A percentile compares a stretch with the other conserved stretches of the same genome.
phyloP scores from a whole-genome alignment of 148 eudicot genomes.

The Mesembryanthemum crystallinum region DNA sequence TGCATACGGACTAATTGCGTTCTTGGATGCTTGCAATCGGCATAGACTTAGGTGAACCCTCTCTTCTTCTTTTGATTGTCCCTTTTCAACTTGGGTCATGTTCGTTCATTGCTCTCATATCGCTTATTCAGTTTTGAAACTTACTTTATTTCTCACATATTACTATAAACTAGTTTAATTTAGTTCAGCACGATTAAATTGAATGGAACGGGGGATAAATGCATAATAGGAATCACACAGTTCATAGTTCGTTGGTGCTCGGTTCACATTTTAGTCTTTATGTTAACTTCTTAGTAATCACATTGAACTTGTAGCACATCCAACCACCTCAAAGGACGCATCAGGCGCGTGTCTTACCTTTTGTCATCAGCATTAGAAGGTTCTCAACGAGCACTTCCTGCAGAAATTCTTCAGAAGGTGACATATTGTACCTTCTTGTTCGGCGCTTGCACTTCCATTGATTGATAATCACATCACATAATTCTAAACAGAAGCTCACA shows the following conservation, averaged over 20 bases:
- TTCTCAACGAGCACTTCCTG: slow-evolving; percentile 18
- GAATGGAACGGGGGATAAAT: no score
- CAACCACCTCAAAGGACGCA: slow-evolving; percentile 45
- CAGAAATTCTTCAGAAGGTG: slow-evolving; percentile 24
- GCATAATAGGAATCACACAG: no score
- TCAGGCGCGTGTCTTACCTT: slow-evolving; percentile 35
- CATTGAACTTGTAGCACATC: slow-evolving; percentile 49
- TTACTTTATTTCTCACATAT: no score
- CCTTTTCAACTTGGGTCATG: background rate
- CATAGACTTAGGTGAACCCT: slow-evolving; percentile 75
- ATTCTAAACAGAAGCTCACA: background rate
- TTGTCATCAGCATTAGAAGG: slow-evolving; percentile 17
- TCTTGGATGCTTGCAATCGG: slow-evolving; percentile 80
- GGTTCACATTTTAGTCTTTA: slow-evolving; percentile 2
- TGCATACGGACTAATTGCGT: slow-evolving; percentile 73
- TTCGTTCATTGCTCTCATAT: no score
- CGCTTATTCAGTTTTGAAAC: no score
- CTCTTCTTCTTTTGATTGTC: no score
- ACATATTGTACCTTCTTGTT: background rate
- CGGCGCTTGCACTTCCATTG: slow-evolving; percentile 4
- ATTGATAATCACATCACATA: no score
- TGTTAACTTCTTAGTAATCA: slow-evolving; percentile 1
- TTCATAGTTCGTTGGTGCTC: no score
- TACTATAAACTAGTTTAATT: no score
- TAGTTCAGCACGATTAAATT: no score